phyloP scores from a whole-genome alignment of 495 filamentous ascomycete genomes.

The Lophiostoma macrostomum region DNA sequence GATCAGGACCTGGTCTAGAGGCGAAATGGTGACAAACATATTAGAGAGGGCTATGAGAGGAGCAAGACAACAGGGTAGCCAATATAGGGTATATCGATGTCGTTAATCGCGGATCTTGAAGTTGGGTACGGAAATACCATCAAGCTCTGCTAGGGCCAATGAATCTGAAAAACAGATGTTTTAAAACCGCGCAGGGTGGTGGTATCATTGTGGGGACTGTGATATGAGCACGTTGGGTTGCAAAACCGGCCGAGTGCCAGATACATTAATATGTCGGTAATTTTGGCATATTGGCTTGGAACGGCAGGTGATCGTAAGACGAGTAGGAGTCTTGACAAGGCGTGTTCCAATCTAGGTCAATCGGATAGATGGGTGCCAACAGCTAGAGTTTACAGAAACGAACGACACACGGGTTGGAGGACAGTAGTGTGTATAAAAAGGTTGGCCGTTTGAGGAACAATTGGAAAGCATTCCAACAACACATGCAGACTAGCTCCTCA shows the following conservation, averaged over 20 bases:
- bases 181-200: not conserved
- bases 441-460: too few species aligned
- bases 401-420: too few species aligned
- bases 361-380: too few species aligned
- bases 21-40: slow-evolving; percentile 18
- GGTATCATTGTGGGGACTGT: slow-evolving; percentile 4
- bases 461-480: too few species aligned
- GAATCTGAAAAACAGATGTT: not conserved
- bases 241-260: not conserved
- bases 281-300: slow-evolving; percentile 5
- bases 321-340: too few species aligned
- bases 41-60: not conserved
- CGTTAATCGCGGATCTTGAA: not conserved
- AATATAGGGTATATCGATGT: slow-evolving; percentile 16
- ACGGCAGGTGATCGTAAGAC: too few species aligned
- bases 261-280: slow-evolving; percentile 24
- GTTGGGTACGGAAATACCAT: slow-evolving; percentile 1
- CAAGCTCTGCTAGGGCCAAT: not conserved
- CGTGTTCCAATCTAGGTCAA: too few species aligned
- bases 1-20: slow-evolving; percentile 10
- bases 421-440: too few species aligned
- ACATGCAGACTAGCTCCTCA: too few species aligned
- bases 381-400: too few species aligned
- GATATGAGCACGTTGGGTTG: not conserved
- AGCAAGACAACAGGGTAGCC: not conserved